A percentile compares a stretch with the other conserved stretches of the same genome.
phyloP scores from a whole-genome alignment of 352 stramenopile species.

The Pythium sp. region DNA sequence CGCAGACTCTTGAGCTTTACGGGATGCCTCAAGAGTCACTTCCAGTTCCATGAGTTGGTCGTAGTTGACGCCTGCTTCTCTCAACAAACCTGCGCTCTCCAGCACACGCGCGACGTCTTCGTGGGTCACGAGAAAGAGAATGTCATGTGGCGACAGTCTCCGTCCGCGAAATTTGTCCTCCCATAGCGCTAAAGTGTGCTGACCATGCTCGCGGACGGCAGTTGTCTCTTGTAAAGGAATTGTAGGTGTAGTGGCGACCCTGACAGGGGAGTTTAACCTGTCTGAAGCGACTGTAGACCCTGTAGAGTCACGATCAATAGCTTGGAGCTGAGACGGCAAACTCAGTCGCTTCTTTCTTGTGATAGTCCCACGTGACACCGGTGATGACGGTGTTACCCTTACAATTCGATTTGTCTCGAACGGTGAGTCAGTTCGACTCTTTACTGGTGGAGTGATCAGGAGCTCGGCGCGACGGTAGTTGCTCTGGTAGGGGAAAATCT shows the following conservation, averaged over 20 bases:
- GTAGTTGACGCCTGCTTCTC: constrained; percentile 26
- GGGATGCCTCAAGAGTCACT: constrained; percentile 24
- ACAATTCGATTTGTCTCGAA: neutral
- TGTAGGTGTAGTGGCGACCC: neutral
- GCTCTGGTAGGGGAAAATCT: constrained; percentile 31
- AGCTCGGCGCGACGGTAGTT: constrained; percentile 24
- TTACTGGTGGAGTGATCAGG: constrained; percentile 6
- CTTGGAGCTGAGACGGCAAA: constrained; percentile 7
- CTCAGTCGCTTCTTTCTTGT: constrained; percentile 18
- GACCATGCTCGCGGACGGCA: constrained; percentile 6
- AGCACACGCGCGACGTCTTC: constrained; percentile 35
- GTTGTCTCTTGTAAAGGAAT: neutral
- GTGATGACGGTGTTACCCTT: neutral
- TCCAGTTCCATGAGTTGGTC: constrained; percentile 63
- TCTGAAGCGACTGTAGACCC: neutral
- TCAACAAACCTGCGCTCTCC: constrained; percentile 44
- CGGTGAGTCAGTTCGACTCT: neutral
- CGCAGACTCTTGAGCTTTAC: neutral
- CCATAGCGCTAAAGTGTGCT: constrained; percentile 39
- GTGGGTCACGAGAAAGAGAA: constrained; percentile 43
- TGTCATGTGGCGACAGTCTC: constrained; percentile 34
- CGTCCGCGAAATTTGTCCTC: constrained; percentile 51
- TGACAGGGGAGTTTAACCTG: neutral
- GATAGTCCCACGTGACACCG: neutral
- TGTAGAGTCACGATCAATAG: neutral